A percentile compares a stretch with the other conserved stretches of the same genome.
Conservation (phyloP, 345 rosid species). For the Brassica carinata region DNA sequence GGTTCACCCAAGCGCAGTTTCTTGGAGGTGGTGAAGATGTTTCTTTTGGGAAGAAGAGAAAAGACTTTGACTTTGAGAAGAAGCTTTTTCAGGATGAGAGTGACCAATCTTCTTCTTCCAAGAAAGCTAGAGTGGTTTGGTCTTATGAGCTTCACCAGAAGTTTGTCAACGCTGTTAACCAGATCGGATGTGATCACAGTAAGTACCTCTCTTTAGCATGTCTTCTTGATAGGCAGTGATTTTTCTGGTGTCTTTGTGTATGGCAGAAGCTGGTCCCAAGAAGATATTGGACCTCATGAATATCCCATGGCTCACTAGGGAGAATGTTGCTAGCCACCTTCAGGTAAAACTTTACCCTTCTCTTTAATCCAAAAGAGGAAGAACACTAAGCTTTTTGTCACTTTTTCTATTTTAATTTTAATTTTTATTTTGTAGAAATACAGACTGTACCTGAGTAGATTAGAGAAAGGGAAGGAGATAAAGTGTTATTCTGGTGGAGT, state of each 20-base stretch:
- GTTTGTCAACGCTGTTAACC: constrained; percentile 94
- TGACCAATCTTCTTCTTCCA: constrained; percentile 54
- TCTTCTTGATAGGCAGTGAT: constrained; percentile 23
- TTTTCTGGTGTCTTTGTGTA: constrained; percentile 43
- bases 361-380: background rate
- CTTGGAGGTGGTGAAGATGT: constrained; percentile 64
- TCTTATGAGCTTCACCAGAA: constrained; percentile 90
- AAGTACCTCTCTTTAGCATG: constrained; percentile 59
- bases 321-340: constrained; percentile 94
- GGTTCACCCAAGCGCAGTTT: constrained; percentile 48
- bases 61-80: constrained; percentile 62
- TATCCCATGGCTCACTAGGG: constrained; percentile 91
- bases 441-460: constrained; percentile 84
- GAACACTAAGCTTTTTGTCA: constrained; percentile 8
- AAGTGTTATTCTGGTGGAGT: constrained; percentile 51
- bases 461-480: constrained; percentile 68
- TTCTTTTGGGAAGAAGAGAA: constrained; percentile 57
- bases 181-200: constrained; percentile 87
- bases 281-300: constrained; percentile 96
- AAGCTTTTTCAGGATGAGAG: constrained; percentile 61
- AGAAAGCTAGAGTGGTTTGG: constrained; percentile 97
- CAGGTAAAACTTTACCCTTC: constrained; percentile 56
- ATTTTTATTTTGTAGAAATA: constrained; percentile 68
- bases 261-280: constrained; percentile 97
- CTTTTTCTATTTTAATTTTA: background rate